Percentiles rank a stretch among this genome's conserved stretches.
These are phyloP conservation scores for Saccharomycopsis fodiens DNA, from an alignment of 805 yeast genomes.

Conservation along the genomic window DNA sequence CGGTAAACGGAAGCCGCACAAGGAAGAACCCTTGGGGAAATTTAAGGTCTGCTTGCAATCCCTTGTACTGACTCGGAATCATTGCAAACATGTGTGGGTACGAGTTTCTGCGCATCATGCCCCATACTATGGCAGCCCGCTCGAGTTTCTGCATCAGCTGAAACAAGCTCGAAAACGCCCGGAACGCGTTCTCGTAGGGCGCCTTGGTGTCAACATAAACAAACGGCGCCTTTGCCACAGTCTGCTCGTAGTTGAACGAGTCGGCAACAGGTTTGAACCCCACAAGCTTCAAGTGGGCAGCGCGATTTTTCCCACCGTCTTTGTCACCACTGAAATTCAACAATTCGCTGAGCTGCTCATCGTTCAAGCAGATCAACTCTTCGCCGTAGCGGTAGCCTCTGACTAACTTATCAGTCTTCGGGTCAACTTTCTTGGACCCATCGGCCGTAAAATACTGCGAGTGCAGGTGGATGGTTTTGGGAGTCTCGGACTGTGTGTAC, in stretches of 20 bases:
- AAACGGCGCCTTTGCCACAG: slow-evolving; percentile 48
- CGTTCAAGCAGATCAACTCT: slow-evolving; percentile 33
- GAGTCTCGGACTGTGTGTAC: slow-evolving; percentile 44
- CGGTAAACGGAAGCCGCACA: slow-evolving; percentile 62
- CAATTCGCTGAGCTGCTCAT: slow-evolving; percentile 30
- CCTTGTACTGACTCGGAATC: slow-evolving; percentile 39
- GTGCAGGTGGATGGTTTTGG: slow-evolving; percentile 44
- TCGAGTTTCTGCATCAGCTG: slow-evolving; percentile 44
- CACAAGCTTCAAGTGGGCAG: slow-evolving; percentile 44
- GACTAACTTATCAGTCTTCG: slow-evolving; percentile 27
- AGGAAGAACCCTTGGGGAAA: slow-evolving; percentile 70
- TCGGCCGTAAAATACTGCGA: slow-evolving; percentile 30
- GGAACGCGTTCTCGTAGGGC: slow-evolving; percentile 50
- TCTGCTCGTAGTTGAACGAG: slow-evolving; percentile 43
- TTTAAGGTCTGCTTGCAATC: slow-evolving; percentile 9
- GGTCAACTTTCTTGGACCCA: slow-evolving; percentile 37
- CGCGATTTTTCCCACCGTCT: slow-evolving; percentile 20
- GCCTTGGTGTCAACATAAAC: slow-evolving; percentile 59
- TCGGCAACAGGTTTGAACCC: slow-evolving; percentile 50
- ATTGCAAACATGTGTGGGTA: slow-evolving; percentile 53
- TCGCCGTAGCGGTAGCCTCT: slow-evolving; percentile 42
- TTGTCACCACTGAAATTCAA: slow-evolving; percentile 28
- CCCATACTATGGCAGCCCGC: slow-evolving; percentile 67
- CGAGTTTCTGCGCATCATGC: slow-evolving; percentile 46
- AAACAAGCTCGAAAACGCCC: slow-evolving; percentile 62